These are phyloP conservation scores for Penstemon davidsonii DNA, from an alignment of 257 asterid genomes.

Conservation along the genomic window DNA sequence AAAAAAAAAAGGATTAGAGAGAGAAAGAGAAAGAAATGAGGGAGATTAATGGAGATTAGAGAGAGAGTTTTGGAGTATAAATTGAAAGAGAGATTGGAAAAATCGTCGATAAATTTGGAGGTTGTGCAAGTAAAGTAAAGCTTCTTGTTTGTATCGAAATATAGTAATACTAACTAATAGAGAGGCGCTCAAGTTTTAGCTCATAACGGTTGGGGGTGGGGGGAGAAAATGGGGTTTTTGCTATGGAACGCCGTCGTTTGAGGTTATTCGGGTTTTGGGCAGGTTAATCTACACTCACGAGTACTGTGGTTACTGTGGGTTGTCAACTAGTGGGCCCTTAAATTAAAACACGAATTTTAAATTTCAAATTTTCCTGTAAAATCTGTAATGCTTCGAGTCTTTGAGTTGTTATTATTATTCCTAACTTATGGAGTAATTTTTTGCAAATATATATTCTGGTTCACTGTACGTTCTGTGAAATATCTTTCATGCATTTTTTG, in stretches of 20 bases:
- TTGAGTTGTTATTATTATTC: too few relatives aligned
- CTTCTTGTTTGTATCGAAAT: constrained; percentile 60
- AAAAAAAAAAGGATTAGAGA: constrained; percentile 7
- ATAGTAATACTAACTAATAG: constrained; percentile 8
- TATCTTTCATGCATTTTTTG: too few relatives aligned
- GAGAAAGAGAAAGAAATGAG: background rate
- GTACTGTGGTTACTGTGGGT: background rate
- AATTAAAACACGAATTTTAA: background rate
- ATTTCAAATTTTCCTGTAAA: too few relatives aligned
- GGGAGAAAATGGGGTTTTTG: constrained; percentile 8
- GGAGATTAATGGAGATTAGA: background rate
- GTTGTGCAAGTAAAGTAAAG: constrained; percentile 18
- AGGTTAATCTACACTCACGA: background rate
- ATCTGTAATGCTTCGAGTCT: too few relatives aligned
- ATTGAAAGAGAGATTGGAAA: constrained; percentile 33
- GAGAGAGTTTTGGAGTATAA: constrained; percentile 19
- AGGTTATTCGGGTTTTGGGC: background rate
- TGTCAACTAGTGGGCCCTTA: constrained; percentile 10
- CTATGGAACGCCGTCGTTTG: constrained; percentile 15
- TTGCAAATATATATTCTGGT: too few relatives aligned
- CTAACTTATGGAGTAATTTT: too few relatives aligned
- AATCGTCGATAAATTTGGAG: constrained; percentile 56
- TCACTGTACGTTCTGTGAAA: too few relatives aligned
- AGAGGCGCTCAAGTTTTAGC: constrained; percentile 10
- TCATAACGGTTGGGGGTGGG: constrained; percentile 25